phyloP scores from a whole-genome alignment of 2,329 filamentous ascomycete species.

The Tolypocladium amazonense region DNA sequence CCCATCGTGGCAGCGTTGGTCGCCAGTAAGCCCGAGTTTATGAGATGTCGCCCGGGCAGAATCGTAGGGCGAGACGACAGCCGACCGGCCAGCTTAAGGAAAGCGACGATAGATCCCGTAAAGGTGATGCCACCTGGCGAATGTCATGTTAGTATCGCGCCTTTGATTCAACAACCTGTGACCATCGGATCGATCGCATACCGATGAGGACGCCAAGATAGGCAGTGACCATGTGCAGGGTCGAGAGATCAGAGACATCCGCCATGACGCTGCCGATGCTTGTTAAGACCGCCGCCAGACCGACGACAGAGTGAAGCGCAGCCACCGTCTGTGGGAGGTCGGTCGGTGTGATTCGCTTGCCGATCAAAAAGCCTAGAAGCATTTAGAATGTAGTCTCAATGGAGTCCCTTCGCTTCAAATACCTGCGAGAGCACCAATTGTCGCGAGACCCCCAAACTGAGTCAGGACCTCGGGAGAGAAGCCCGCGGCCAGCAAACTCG shows the following conservation, averaged over 20 bases:
- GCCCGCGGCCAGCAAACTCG: slow-evolving; percentile 70
- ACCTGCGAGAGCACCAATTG: slow-evolving; percentile 56
- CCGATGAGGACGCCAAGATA: slow-evolving; percentile 81
- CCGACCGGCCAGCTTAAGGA: slow-evolving; percentile 72
- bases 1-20: slow-evolving; percentile 76
- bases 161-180: background rate
- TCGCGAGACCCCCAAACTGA: slow-evolving; percentile 70
- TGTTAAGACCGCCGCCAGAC: slow-evolving; percentile 77
- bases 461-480: slow-evolving; percentile 69
- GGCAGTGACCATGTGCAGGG: slow-evolving; percentile 73
- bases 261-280: slow-evolving; percentile 80
- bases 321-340: slow-evolving; percentile 84
- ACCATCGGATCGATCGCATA: slow-evolving; percentile 7
- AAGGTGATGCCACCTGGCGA: slow-evolving; percentile 65
- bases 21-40: slow-evolving; percentile 66
- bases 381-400: slow-evolving; percentile 1
- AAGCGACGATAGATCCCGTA: slow-evolving; percentile 82
- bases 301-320: slow-evolving; percentile 81
- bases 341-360: slow-evolving; percentile 77
- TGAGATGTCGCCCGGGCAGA: slow-evolving; percentile 61
- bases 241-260: slow-evolving; percentile 58
- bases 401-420: background rate
- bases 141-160: background rate
- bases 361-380: slow-evolving; percentile 57
- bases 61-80: slow-evolving; percentile 70